These are phyloP conservation scores for Canna indica DNA, from an alignment of 176 grass and related monocot genomes.

Conservation along the genomic window DNA sequence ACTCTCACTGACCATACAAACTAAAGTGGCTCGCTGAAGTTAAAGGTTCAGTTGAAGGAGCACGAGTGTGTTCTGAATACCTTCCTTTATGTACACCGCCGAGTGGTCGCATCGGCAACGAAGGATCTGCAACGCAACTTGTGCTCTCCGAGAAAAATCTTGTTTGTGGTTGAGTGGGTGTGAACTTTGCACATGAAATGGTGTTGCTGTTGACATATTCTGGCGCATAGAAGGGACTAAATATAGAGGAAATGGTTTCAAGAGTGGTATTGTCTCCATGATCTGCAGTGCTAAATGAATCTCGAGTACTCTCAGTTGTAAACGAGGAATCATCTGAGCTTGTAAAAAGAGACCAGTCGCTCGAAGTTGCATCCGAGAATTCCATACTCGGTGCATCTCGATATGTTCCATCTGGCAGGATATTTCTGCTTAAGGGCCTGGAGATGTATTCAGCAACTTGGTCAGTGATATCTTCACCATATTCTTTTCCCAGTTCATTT, in stretches of 20 bases:
- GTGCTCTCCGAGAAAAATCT: constrained; percentile 63
- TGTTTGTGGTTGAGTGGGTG: constrained; percentile 48
- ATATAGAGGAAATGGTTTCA: constrained; percentile 74
- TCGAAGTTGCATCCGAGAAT: constrained; percentile 82
- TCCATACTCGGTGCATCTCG: constrained; percentile 45
- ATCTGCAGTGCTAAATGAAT: constrained; percentile 84
- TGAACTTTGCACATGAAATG: constrained; percentile 49
- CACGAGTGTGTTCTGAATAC: constrained; percentile 2
- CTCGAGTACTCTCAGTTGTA: constrained; percentile 95
- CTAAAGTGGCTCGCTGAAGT: not conserved
- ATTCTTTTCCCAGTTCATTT: constrained; percentile 58
- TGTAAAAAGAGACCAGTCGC: constrained; percentile 93
- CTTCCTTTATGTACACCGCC: constrained; percentile 88
- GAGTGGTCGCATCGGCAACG: constrained; percentile 28
- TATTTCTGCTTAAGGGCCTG: constrained; percentile 18
- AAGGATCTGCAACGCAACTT: constrained; percentile 36
- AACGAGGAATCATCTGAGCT: constrained; percentile 97
- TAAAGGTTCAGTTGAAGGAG: not conserved
- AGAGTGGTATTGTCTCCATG: constrained; percentile 55
- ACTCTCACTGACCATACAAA: constrained; percentile 5
- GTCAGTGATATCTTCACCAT: constrained; percentile 28
- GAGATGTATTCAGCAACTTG: constrained; percentile 25
- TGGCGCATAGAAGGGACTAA: constrained; percentile 48
- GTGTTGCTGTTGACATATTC: constrained; percentile 40
- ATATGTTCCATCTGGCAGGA: constrained; percentile 40